Percentiles rank a stretch among this genome's conserved stretches.
Conservation (phyloP, 192 early-diverging fungal genomes). For the Coemansia sp. region DNA sequence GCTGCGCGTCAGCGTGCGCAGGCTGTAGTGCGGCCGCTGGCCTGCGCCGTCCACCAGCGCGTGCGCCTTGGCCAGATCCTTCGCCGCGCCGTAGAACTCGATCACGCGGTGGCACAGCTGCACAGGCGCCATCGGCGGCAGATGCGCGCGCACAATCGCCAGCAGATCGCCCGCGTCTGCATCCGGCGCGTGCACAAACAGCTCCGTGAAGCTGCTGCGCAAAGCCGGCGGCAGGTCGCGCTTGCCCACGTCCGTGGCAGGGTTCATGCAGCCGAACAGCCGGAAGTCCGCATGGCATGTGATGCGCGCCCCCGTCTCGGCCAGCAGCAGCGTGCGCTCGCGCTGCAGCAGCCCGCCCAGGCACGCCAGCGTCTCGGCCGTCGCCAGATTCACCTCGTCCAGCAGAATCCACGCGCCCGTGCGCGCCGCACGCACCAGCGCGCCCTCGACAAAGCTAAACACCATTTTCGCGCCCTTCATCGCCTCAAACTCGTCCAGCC, state of each 20-base stretch:
- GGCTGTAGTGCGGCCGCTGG: conserved; percentile 84
- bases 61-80: conserved; percentile 66
- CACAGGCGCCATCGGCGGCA: conserved; percentile 52
- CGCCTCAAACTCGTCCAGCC: conserved; percentile 65
- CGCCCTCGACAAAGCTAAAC: conserved; percentile 94
- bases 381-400: conserved; percentile 97
- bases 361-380: conserved; percentile 92
- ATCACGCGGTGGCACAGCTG: conserved; percentile 60
- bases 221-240: conserved; percentile 90
- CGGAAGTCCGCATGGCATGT: conserved; percentile 89
- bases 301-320: conserved; percentile 91
- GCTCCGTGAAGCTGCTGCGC: conserved; percentile 90
- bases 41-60: conserved; percentile 85
- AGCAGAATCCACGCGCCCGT: conserved; percentile 95
- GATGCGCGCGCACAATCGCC: conserved; percentile 75
- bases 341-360: conserved; percentile 86
- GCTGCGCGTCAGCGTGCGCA: conserved; percentile 89
- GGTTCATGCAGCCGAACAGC: conserved; percentile 99
- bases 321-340: conserved; percentile 79
- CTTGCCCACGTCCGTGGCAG: conserved; percentile 97
- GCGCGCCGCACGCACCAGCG: conserved; percentile 83
- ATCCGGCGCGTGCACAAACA: conserved; percentile 94
- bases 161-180: conserved; percentile 73
- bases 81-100: conserved; percentile 77
- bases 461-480: conserved; percentile 63